phyloP scores from a whole-genome alignment of 1,284 basidiomycete genomes.

The Thelephora terrestris region DNA sequence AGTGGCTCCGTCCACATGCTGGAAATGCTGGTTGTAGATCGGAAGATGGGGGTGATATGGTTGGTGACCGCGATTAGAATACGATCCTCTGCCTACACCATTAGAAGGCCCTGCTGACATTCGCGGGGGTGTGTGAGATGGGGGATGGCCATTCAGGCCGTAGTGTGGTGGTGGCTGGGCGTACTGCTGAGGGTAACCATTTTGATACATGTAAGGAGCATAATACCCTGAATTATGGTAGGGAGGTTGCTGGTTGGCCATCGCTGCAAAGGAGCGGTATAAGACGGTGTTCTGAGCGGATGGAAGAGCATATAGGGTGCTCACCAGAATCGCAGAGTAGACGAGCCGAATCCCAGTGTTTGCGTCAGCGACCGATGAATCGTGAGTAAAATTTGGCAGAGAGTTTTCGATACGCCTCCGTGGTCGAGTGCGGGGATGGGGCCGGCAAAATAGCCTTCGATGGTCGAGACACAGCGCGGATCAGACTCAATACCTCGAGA shows the following conservation, averaged over 20 bases:
- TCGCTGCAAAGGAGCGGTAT: slow-evolving; percentile 5
- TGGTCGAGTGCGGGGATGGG: slow-evolving; percentile 4
- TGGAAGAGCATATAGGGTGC: no score
- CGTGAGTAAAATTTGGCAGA: no score
- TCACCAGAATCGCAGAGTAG: no score
- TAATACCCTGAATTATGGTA: slow-evolving; percentile 26
- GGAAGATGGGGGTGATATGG: slow-evolving; percentile 4
- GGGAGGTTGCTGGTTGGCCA: slow-evolving; percentile 25
- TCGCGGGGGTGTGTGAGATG: slow-evolving; percentile 7
- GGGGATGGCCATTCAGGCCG: slow-evolving; percentile 7
- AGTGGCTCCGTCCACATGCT: slow-evolving; percentile 21
- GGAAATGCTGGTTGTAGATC: slow-evolving; percentile 12
- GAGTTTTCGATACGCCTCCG: not conserved
- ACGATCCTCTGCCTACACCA: slow-evolving; percentile 7
- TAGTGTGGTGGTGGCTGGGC: slow-evolving; percentile 3
- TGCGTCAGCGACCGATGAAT: no score
- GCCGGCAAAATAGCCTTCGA: slow-evolving; percentile 4
- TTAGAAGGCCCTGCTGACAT: slow-evolving; percentile 10
- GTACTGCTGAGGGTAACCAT: slow-evolving; percentile 22
- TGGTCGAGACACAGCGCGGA: slow-evolving; percentile 8
- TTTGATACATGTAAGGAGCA: slow-evolving; percentile 21
- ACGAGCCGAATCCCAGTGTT: no score
- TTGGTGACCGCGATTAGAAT: slow-evolving; percentile 2
- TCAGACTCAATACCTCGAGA: slow-evolving; percentile 1
- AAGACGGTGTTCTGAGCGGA: no score